Evolutionary conservation across 495 filamentous ascomycete genomes (phyloP).

Genomic region (Peziza echinospora): DNA sequence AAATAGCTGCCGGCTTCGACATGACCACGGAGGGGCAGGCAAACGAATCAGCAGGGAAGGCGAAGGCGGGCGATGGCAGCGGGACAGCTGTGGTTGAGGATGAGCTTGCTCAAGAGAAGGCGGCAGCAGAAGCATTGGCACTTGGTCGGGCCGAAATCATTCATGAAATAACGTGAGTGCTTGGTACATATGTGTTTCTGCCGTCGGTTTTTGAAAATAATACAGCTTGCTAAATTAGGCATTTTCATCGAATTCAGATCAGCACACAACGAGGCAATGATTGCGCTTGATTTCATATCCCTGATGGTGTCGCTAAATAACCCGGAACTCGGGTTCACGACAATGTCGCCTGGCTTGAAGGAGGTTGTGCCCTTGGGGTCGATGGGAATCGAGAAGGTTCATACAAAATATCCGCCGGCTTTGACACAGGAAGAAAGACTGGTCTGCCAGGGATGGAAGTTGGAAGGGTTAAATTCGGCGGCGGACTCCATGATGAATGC

Average conservation of each 20-base stretch:
- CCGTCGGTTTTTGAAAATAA: not conserved
- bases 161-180: not conserved
- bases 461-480: conserved; percentile 50
- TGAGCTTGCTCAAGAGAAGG: conserved; percentile 7
- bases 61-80: conserved; percentile 7
- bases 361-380: conserved; percentile 47
- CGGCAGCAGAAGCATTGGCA: conserved; percentile 10
- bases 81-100: conserved; percentile 7
- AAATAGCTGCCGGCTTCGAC: conserved; percentile 11
- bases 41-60: conserved; percentile 11
- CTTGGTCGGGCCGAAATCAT: conserved; percentile 7
- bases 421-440: conserved; percentile 22
- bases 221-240: too few species aligned
- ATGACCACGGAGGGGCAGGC: conserved; percentile 11
- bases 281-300: conserved; percentile 64
- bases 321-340: conserved; percentile 40
- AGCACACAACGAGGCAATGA: conserved; percentile 43
- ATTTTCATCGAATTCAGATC: conserved; percentile 21
- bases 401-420: conserved; percentile 34
- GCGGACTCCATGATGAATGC: conserved; percentile 54
- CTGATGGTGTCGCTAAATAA: conserved; percentile 59
- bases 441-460: conserved; percentile 55
- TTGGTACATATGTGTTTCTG: conserved; percentile 1
- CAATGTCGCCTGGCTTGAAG: conserved; percentile 48
- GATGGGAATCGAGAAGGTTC: conserved; percentile 49